Evolutionary conservation across 2,329 filamentous ascomycete genomes (phyloP).

Genomic region (Fusarium coicis): DNA sequence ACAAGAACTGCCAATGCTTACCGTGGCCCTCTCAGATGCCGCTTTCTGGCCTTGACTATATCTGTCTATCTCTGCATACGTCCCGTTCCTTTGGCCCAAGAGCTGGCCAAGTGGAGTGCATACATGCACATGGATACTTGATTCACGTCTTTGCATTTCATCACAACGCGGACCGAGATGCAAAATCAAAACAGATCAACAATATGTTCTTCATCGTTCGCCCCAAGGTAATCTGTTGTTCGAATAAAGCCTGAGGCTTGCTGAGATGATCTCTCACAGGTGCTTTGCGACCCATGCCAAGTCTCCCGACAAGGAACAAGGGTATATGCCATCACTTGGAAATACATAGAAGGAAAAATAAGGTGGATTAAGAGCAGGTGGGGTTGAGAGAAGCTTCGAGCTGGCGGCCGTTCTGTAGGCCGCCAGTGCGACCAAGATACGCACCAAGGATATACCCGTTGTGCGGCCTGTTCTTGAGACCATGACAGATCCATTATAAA

Average conservation of each 20-base stretch:
- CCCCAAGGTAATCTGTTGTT: background rate
- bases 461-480: conserved; percentile 38
- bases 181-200: conserved; percentile 6
- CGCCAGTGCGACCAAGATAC: conserved; percentile 38
- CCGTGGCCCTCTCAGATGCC: background rate
- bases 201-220: background rate
- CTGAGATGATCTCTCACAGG: conserved; percentile 1
- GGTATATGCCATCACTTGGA: background rate
- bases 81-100: conserved; percentile 39
- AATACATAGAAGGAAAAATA: conserved; percentile 18
- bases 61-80: conserved; percentile 27
- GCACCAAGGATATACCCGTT: conserved; percentile 38
- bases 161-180: conserved; percentile 20
- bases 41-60: conserved; percentile 10
- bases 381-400: conserved; percentile 25
- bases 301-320: conserved; percentile 32
- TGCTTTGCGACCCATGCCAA: conserved; percentile 21
- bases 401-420: conserved; percentile 9
- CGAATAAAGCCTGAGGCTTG: background rate
- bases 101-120: conserved; percentile 35
- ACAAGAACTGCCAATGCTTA: conserved; percentile 1
- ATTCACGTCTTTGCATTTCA: conserved; percentile 26
- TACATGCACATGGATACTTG: background rate
- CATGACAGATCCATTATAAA: conserved; percentile 40
- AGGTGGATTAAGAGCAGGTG: conserved; percentile 21